phyloP scores from a whole-genome alignment of 2,329 filamentous ascomycete species.

The Clonostachys solani region DNA sequence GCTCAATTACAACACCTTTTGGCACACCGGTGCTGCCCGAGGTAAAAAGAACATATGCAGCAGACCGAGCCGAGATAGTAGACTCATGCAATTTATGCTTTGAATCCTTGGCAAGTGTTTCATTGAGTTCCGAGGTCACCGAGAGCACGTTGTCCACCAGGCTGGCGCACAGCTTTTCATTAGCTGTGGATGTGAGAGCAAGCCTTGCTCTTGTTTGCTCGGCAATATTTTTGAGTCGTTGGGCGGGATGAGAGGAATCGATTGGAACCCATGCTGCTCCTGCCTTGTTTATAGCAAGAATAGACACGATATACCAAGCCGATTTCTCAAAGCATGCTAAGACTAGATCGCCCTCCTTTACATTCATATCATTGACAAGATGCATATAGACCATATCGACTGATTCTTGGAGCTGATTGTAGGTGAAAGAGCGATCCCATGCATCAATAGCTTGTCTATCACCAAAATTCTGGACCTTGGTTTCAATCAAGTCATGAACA shows the following conservation, averaged over 20 bases:
- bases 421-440: slow-evolving; percentile 30
- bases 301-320: slow-evolving; percentile 9
- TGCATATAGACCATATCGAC: not conserved
- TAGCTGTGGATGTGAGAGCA: slow-evolving; percentile 5
- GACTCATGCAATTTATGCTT: too few species aligned
- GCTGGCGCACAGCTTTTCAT: slow-evolving; percentile 9
- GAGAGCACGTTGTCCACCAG: slow-evolving; percentile 5
- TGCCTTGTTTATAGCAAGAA: slow-evolving; percentile 10
- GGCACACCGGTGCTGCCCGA: slow-evolving; percentile 8
- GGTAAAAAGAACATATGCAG: slow-evolving; percentile 7
- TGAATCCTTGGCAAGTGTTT: not conserved
- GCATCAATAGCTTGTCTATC: slow-evolving; percentile 22
- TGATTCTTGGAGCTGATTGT: not conserved
- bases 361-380: slow-evolving; percentile 1
- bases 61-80: not conserved
- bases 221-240: slow-evolving; percentile 6
- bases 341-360: slow-evolving; percentile 6
- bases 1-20: slow-evolving; percentile 8
- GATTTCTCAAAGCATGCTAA: slow-evolving; percentile 23
- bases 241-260: slow-evolving; percentile 6
- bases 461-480: not conserved
- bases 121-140: slow-evolving; percentile 1
- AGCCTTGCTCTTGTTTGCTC: slow-evolving; percentile 5
- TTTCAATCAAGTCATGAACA: not conserved
- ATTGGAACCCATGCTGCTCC: slow-evolving; percentile 11